Evolutionary conservation across 441 rosid genomes (phyloP).

Genomic region (Mallotus japonicus): DNA sequence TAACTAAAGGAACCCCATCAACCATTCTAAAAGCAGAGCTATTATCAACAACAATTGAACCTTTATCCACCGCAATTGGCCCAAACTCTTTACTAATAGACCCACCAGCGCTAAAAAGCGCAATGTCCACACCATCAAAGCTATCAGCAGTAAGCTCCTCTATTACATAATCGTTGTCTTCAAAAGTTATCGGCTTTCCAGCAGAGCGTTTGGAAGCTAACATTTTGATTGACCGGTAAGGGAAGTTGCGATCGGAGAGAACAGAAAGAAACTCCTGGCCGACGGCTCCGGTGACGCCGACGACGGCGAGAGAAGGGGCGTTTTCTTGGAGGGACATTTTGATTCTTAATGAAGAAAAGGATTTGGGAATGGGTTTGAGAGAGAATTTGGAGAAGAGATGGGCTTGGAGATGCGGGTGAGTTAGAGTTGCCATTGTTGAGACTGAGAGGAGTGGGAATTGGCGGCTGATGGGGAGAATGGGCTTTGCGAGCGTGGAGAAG

Average conservation of each 20-base stretch:
- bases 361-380: conserved; percentile 28
- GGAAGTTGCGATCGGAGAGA: conserved; percentile 78
- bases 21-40: conserved; percentile 94
- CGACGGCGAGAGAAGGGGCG: conserved; percentile 82
- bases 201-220: conserved; percentile 96
- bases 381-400: conserved; percentile 23
- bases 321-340: conserved; percentile 77
- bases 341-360: conserved; percentile 40
- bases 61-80: conserved; percentile 75
- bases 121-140: conserved; percentile 83
- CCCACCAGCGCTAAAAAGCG: conserved; percentile 93
- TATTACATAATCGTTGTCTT: conserved; percentile 52
- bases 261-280: conserved; percentile 95
- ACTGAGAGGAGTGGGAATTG: conserved; percentile 6
- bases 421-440: conserved; percentile 42
- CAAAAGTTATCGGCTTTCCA: conserved; percentile 65
- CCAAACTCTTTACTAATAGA: conserved; percentile 84
- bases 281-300: conserved; percentile 92
- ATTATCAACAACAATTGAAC: conserved; percentile 82
- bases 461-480: conserved; percentile 19
- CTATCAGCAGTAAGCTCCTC: conserved; percentile 78
- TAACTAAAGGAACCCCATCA: conserved; percentile 79
- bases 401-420: conserved; percentile 34
- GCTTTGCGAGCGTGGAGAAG: background rate
- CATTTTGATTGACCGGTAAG: conserved; percentile 85